Base-by-base conservation (phyloP, 1,284 basidiomycete species). In the Ganoderma sinense region DNA sequence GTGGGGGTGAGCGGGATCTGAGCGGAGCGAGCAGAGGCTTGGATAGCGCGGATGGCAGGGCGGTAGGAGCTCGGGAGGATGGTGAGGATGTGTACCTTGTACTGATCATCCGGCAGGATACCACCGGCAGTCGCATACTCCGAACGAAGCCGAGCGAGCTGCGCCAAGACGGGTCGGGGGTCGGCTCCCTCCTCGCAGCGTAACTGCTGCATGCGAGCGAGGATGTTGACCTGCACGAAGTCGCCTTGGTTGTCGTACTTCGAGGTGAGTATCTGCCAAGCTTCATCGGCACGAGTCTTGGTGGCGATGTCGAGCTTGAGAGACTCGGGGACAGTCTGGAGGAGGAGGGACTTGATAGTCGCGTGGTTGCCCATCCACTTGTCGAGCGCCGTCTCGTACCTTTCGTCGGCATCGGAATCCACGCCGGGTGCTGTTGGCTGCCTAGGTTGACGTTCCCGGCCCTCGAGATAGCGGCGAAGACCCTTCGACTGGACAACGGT, bases 201-300 rank as follows among this genome's bases (percentile, higher is more conserved):
- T 36, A 71, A 67, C 16, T 55, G 62, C 14, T 69, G 67, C 48
- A 71, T 71, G 23, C 59, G 65, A 6, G 43, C 20, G 39, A 67
- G 56, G 40, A 71, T 51, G 65, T 59, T 65, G 33, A n/a, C n/a
- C n/a, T n/a, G n/a, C n/a, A 69, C 67, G 48, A 71, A 71, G 51
- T 71, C 65, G 40, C 70, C 70, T 67, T 71, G 70, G 31, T 67
- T 65, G 53, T 71, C 68, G 58, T 67, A 71, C 39, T 51, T n/a
- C 8, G 64, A 48, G 26, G 39, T 33, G 23, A 71, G 55, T 3
- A 68, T 6, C 18, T 18, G 2, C 67, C 70, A 71, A 14, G 51
- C 39, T 1, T 68, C 67, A 41, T 23, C 31, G 26, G 65, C 67
- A 23, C 56, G 45, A 5, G 14, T n/a, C 18, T 29, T n/a, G 4